A percentile compares a stretch with the other conserved stretches of the same genome.
These are phyloP conservation scores for Coniosporium uncinatum DNA, from an alignment of 2,329 filamentous ascomycete genomes.

Conservation along the genomic window DNA sequence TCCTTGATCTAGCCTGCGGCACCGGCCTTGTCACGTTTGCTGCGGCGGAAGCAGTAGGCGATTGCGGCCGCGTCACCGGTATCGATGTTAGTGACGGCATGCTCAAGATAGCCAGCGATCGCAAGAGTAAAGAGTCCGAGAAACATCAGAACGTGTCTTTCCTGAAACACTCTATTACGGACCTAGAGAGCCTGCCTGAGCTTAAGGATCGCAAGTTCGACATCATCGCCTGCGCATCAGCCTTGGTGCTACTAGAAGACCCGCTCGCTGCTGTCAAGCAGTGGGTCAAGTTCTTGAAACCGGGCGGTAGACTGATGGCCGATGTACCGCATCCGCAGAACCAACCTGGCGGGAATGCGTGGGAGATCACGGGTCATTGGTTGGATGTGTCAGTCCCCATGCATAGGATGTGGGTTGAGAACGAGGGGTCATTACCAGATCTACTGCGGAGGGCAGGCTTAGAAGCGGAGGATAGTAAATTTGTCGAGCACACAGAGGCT, in stretches of 20 bases:
- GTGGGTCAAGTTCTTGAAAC: slow-evolving; percentile 31
- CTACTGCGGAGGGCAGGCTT: too few species aligned
- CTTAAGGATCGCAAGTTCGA: slow-evolving; percentile 14
- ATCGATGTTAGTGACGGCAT: slow-evolving; percentile 34
- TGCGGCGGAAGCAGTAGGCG: slow-evolving; percentile 28
- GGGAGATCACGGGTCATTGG: too few species aligned
- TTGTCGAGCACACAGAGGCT: too few species aligned
- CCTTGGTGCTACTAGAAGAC: slow-evolving; percentile 31
- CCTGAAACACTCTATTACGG: slow-evolving; percentile 26
- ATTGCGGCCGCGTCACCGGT: slow-evolving; percentile 27
- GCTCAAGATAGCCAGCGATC: slow-evolving; percentile 26
- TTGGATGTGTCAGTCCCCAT: too few species aligned
- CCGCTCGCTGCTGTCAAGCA: slow-evolving; percentile 25
- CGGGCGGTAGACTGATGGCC: slow-evolving; percentile 28
- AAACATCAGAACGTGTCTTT: slow-evolving; percentile 24
- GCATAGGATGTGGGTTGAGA: too few species aligned
- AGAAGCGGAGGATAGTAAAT: too few species aligned
- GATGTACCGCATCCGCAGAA: slow-evolving; percentile 31
- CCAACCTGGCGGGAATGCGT: slow-evolving; percentile 22
- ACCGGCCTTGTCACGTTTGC: slow-evolving; percentile 35
- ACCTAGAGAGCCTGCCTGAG: slow-evolving; percentile 16
- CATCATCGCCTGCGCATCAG: slow-evolving; percentile 30
- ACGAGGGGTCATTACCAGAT: too few species aligned
- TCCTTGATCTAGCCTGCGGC: slow-evolving; percentile 40
- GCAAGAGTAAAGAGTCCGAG: slow-evolving; percentile 16